Conservation (phyloP, 2,329 filamentous ascomycete genomes). For the Xylaria digitata region DNA sequence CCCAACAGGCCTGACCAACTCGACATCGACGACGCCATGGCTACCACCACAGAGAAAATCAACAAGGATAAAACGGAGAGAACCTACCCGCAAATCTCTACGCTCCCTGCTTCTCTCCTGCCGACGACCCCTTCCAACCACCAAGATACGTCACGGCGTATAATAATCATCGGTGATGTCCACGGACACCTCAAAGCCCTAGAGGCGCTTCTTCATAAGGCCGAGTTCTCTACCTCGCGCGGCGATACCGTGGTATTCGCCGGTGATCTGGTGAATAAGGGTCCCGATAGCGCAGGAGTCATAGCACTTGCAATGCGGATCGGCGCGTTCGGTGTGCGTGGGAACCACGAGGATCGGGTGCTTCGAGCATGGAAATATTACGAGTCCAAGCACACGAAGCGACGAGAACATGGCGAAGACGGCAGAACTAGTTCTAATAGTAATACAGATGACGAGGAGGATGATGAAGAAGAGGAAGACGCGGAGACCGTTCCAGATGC, state of each 20-base stretch:
- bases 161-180: conserved; percentile 90
- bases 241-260: conserved; percentile 80
- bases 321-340: conserved; percentile 83
- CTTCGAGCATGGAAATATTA: conserved; percentile 69
- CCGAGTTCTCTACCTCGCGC: conserved; percentile 66
- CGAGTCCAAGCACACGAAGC: conserved; percentile 16
- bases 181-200: conserved; percentile 84
- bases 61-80: not conserved
- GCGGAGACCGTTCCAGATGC: conserved; percentile 6
- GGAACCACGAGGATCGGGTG: conserved; percentile 91
- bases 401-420: conserved; percentile 13
- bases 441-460: conserved; percentile 29
- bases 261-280: conserved; percentile 87
- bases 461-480: conserved; percentile 43
- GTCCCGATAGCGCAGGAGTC: conserved; percentile 83
- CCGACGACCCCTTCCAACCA: conserved; percentile 44
- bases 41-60: conserved; percentile 1
- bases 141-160: conserved; percentile 60
- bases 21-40: not conserved
- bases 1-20: not conserved
- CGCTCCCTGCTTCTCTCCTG: conserved; percentile 49
- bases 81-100: conserved; percentile 41
- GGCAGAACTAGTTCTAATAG: not conserved
- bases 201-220: conserved; percentile 72
- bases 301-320: conserved; percentile 79